Base-by-base conservation (phyloP, 163 green algal genomes). In the Prototheca wickerhamii region DNA sequence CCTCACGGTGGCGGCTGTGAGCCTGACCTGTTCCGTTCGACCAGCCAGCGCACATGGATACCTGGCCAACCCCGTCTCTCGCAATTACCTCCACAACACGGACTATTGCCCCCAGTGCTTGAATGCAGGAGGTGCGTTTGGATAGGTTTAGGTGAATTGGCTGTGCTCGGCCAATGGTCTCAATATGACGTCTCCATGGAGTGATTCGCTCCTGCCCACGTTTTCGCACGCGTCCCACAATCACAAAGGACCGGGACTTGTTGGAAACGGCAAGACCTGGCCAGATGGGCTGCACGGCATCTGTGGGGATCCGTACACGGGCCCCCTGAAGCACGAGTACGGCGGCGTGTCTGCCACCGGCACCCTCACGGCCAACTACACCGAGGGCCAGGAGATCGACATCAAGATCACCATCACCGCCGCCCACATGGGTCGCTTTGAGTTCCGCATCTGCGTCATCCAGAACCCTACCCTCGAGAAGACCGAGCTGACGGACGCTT, bases 371-470 rank as follows among this genome's bases (percentile, higher is more conserved):
- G 46, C 12, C 46, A 28, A 6, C 1, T 72, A 60, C 18, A 30
- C 21, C 2, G 58, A 71, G 21, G 70, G 70, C 0, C 28, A 64
- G 26, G 57, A 62, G 7, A 51, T 64, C 4, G 51, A 68, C 42
- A 34, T 76, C 3, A 55, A 35, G 8, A 29, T 56, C 1, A 25
- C 35, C 15, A 40, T 77, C 20, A 77, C 63, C 1, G 58, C 70
- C 17, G 43, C 42, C 28, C 70, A 77, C 52, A 67, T 60, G 28
- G 70, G 70, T 4, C 42, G 64, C 15, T 70, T 73, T 31, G 23
- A 3, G 8, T 73, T 72, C 40, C 59, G 57, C 8, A 62, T 77
- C 46, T 77, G 70, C 64, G 30, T 52, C 4, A 54, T 77, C 12
- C 4, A 33, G 28, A 35, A 57, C 32, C 35, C 25, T 4, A 32